Evolutionary conservation across 2,329 filamentous ascomycete species (phyloP).

Genomic region (Stagonosporopsis rhizophila): DNA sequence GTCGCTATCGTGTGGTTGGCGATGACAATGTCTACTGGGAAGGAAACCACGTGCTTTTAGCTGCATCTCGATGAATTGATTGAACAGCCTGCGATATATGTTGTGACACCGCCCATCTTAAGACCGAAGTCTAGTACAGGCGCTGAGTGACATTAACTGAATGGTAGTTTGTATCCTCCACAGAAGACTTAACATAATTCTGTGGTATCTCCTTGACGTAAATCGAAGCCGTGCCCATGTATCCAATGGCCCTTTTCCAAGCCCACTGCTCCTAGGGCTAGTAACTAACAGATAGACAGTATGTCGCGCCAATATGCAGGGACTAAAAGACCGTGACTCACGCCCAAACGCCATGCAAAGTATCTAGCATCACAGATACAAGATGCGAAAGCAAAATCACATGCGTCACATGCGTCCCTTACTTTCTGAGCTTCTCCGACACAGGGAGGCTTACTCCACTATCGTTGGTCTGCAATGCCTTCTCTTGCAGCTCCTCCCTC

Average conservation of each 20-base stretch:
- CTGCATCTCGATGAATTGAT: not conserved
- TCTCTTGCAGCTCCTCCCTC: constrained; percentile 6
- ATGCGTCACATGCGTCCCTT: not conserved
- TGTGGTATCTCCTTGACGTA: not conserved
- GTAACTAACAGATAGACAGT: not conserved
- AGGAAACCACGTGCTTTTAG: too few species aligned
- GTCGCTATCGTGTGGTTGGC: too few species aligned
- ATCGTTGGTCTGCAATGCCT: constrained; percentile 9
- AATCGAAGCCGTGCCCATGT: not conserved
- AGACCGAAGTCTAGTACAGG: not conserved
- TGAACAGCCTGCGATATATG: not conserved
- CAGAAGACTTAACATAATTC: not conserved
- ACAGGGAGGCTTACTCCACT: constrained; percentile 9
- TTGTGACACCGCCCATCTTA: not conserved
- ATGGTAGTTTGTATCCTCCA: not conserved
- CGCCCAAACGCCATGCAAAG: not conserved
- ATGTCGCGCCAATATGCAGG: not conserved
- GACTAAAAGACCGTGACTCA: not conserved
- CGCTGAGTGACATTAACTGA: not conserved
- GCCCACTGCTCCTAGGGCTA: not conserved
- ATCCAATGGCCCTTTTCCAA: not conserved
- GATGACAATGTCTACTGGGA: too few species aligned
- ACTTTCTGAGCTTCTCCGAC: not conserved
- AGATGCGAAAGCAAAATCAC: not conserved
- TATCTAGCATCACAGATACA: too few species aligned